Conservation (phyloP, 1,284 basidiomycete species). For the Pyrrhoderma lamaoense region DNA sequence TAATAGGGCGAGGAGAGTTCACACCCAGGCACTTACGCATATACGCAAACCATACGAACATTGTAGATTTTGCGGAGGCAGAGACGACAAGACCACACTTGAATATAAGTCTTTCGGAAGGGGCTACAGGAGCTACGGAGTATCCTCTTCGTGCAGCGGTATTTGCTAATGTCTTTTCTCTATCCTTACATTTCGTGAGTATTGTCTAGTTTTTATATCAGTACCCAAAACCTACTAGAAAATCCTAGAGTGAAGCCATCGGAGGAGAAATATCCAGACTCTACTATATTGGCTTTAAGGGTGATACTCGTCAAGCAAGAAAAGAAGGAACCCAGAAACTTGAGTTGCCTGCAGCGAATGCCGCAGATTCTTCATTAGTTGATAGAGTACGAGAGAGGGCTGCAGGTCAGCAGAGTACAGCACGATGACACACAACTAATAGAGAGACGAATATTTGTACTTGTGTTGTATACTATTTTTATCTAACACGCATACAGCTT, state of each 20-base stretch:
- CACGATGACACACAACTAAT: constrained; percentile 30
- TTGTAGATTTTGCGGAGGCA: constrained; percentile 68
- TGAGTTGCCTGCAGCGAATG: constrained; percentile 63
- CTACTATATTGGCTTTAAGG: constrained; percentile 78
- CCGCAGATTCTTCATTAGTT: constrained; percentile 56
- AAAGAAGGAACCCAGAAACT: constrained; percentile 57
- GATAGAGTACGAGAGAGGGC: constrained; percentile 54
- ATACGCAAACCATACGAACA: constrained; percentile 62
- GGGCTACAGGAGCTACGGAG: constrained; percentile 57
- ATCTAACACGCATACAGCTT: too few species aligned
- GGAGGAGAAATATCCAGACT: constrained; percentile 57
- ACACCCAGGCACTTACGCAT: constrained; percentile 61
- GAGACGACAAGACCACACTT: constrained; percentile 62
- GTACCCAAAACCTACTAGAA: not conserved
- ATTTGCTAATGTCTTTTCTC: constrained; percentile 63
- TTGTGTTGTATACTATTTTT: not conserved
- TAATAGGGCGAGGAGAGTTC: constrained; percentile 58
- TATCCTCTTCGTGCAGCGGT: constrained; percentile 71
- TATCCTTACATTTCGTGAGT: constrained; percentile 75
- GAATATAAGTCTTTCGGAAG: constrained; percentile 62
- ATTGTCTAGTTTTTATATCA: not conserved
- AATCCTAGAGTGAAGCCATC: constrained; percentile 50
- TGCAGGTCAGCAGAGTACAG: constrained; percentile 48
- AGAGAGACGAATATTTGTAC: constrained; percentile 2
- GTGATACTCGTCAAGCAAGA: constrained; percentile 50